phyloP scores from a whole-genome alignment of 2,329 filamentous ascomycete genomes.

The Diaporthe australafricana region DNA sequence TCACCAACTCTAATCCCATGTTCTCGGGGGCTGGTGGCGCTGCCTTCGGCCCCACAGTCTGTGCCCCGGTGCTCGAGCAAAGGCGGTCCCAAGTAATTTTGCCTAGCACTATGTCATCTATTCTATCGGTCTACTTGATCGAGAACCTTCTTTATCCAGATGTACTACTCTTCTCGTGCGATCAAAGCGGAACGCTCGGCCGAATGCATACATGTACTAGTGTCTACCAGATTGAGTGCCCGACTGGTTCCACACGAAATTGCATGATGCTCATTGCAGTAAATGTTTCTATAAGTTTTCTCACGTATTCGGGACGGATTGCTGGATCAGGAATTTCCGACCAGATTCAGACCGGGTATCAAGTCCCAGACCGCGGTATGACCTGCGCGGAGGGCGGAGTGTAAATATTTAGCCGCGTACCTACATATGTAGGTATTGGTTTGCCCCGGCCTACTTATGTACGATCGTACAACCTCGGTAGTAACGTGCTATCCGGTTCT shows the following conservation, averaged over 20 bases:
- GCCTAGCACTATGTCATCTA: no score
- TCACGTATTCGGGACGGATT: background rate
- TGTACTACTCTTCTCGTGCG: no score
- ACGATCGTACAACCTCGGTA: no score
- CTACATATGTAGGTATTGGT: no score
- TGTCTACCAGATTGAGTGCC: background rate
- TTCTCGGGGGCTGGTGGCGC: slow-evolving; percentile 8
- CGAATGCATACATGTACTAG: background rate
- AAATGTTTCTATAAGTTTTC: no score
- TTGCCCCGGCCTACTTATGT: no score
- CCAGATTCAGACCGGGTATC: background rate
- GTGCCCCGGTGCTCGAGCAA: no score
- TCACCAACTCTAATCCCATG: background rate
- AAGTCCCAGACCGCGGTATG: background rate
- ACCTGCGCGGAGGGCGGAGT: no score
- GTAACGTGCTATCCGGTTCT: no score
- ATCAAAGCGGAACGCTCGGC: background rate
- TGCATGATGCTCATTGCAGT: background rate
- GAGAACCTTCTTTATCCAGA: background rate
- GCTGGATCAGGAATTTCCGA: background rate
- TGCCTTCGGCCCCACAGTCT: background rate
- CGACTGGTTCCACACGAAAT: no score
- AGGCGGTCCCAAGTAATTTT: background rate
- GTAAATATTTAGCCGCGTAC: no score
- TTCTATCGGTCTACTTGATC: background rate